Base-by-base conservation (phyloP, 202 grass and related monocot genomes). In the Setaria italica region DNA sequence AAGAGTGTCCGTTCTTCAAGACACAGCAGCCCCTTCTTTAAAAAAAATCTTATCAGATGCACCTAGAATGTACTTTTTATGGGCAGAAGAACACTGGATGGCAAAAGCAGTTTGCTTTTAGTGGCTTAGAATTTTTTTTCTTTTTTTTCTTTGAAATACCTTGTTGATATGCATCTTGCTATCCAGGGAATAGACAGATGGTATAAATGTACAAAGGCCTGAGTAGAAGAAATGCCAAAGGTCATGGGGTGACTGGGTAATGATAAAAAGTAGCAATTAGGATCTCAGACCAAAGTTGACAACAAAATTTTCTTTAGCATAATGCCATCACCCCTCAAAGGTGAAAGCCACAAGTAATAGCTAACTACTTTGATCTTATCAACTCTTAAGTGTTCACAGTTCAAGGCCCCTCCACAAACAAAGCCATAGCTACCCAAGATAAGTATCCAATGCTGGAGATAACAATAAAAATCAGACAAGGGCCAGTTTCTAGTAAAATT, bases 281-380 rank as follows among this genome's bases (percentile, higher is more conserved):
- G 76, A 48, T 47, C 79, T 29, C 41, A 79, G 2, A 37, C 29
- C 37, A 6, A 19, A 67, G 45, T 32, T 29, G 55, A 66, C 37
- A 32, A 50, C 4, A 67, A 17, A 43, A 56, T 30, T 54, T 70
- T 50, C n/a, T 70, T 57, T 25, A 41, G 19, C 53, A 39, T 37
- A 37, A n/a, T 8, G 19, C 46, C 78, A 50, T 81, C 46, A 67
- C 14, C 58, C 67, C 35, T 74, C 67, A 80, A 87, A 83, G 39
- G 65, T 53, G 81, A 72, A 88, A 49, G 12, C 29, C 72, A 73
- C 34, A 73, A 79, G 64, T 16, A 88, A 63, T 53, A 72, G 56
- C 49, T 51, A 75, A 79, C 48, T 32, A 75, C 33, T 73, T 72
- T 65, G 21, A 79, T 53, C 29, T 68, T 68, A 87, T 43, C 51